phyloP scores from a whole-genome alignment of 805 yeast species.

The Nematodospora valgi region DNA sequence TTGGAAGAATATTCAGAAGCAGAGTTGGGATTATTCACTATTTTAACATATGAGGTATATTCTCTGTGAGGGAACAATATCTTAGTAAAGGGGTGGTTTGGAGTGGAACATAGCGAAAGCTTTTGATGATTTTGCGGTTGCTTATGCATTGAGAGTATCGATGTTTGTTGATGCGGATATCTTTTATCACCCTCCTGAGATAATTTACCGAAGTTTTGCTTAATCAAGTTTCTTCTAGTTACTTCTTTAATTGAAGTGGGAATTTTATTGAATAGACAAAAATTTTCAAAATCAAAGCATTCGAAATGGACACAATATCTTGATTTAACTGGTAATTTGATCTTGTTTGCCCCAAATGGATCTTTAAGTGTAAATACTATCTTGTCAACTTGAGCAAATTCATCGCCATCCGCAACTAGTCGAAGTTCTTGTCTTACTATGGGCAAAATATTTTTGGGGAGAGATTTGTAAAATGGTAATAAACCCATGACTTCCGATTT shows the following conservation, averaged over 20 bases:
- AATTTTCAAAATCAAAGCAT: constrained; percentile 42
- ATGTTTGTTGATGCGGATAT: not conserved
- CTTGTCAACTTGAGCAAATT: constrained; percentile 30
- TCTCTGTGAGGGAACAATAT: not conserved
- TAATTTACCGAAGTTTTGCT: constrained; percentile 7
- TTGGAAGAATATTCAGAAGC: constrained; percentile 2
- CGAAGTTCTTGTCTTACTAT: constrained; percentile 27
- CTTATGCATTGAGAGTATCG: not conserved
- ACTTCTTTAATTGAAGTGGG: constrained; percentile 26
- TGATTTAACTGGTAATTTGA: constrained; percentile 39
- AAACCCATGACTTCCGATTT: too few relatives aligned
- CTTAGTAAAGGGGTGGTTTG: too few relatives aligned
- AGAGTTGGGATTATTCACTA: not conserved
- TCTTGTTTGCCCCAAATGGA: constrained; percentile 38
- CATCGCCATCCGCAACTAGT: constrained; percentile 15
- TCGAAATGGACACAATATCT: constrained; percentile 37
- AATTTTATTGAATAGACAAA: constrained; percentile 36
- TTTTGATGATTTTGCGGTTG: not conserved
- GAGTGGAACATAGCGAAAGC: too few relatives aligned
- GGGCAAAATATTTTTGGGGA: constrained; percentile 28
- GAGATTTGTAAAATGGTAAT: constrained; percentile 22
- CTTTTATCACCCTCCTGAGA: too few relatives aligned
- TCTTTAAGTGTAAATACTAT: constrained; percentile 36
- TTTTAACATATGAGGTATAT: constrained; percentile 4
- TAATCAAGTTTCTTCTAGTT: constrained; percentile 21